These are phyloP conservation scores for Piper betle DNA, from an alignment of 164 flowering plant genomes.

Conservation along the genomic window DNA sequence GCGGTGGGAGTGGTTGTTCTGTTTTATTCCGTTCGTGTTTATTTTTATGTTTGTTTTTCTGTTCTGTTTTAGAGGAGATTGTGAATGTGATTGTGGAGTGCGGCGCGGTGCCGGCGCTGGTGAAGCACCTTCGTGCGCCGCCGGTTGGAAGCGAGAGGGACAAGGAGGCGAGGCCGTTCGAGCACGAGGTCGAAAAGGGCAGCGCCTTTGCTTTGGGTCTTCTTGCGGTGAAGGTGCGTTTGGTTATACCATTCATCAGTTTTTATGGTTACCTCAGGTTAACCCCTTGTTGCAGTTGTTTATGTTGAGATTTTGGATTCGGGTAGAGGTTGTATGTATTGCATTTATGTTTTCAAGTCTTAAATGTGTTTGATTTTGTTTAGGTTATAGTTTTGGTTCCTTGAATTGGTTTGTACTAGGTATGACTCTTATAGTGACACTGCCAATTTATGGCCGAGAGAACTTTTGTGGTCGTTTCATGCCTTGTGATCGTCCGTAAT, in stretches of 20 bases:
- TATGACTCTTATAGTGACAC: too few relatives aligned
- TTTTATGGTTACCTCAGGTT: neutral
- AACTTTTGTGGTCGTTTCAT: too few relatives aligned
- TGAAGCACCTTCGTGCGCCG: slow-evolving; percentile 68
- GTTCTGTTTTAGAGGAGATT: slow-evolving; percentile 41
- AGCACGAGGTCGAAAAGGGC: slow-evolving; percentile 88
- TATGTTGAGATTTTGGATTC: too few relatives aligned
- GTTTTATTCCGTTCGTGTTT: neutral
- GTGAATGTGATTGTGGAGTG: slow-evolving; percentile 75
- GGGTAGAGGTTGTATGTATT: too few relatives aligned
- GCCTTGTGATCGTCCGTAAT: too few relatives aligned
- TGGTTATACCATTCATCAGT: slow-evolving; percentile 24
- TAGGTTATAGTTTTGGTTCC: too few relatives aligned
- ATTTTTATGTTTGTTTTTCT: neutral
- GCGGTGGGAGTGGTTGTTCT: neutral
- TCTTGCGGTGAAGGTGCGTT: slow-evolving; percentile 69
- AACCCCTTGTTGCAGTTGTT: neutral
- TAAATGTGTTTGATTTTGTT: neutral
- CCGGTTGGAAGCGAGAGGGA: slow-evolving; percentile 23
- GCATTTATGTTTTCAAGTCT: neutral
- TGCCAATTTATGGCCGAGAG: too few relatives aligned
- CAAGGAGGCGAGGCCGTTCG: slow-evolving; percentile 34
- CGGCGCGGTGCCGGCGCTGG: slow-evolving; percentile 75
- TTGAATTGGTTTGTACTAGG: too few relatives aligned
- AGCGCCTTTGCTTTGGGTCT: slow-evolving; percentile 79